Evolutionary conservation across 257 asterid genomes (phyloP).

Genomic region (Forsythia viridissima): DNA sequence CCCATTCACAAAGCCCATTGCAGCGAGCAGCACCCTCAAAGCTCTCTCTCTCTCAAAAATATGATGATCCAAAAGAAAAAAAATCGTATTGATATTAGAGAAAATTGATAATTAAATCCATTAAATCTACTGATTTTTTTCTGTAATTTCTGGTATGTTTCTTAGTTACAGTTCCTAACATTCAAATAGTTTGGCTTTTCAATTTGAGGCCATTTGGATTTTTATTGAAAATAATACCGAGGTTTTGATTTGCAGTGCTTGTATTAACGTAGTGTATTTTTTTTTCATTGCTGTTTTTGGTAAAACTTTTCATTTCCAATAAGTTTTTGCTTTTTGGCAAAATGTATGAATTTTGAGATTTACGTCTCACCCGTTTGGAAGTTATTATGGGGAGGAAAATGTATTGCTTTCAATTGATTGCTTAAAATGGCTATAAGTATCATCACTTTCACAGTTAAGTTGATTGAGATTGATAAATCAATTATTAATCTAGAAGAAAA

Average conservation of each 20-base stretch:
- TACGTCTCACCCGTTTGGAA: too few relatives aligned
- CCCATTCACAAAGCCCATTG: constrained; percentile 22
- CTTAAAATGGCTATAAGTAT: too few relatives aligned
- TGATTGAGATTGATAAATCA: too few relatives aligned
- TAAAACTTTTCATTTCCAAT: too few relatives aligned
- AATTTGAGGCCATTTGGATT: too few relatives aligned
- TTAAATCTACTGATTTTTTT: too few relatives aligned
- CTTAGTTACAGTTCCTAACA: not conserved
- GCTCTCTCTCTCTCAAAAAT: constrained; percentile 21
- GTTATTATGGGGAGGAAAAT: too few relatives aligned
- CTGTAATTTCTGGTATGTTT: constrained; percentile 44
- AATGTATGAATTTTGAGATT: too few relatives aligned
- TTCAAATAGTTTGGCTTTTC: not conserved
- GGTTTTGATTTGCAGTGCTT: not conserved
- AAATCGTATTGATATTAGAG: not conserved
- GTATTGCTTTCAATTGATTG: too few relatives aligned
- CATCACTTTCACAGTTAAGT: too few relatives aligned
- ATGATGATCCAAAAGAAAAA: constrained; percentile 33
- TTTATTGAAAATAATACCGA: not conserved
- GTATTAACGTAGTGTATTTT: not conserved
- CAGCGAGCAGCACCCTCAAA: not conserved
- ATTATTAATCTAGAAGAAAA: too few relatives aligned
- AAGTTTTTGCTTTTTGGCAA: too few relatives aligned
- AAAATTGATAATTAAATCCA: constrained; percentile 5
- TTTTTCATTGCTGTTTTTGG: not conserved